A percentile compares a stretch with the other conserved stretches of the same genome.
Conservation (phyloP, 176 grass and related monocot genomes). For the Oryza nivara region DNA sequence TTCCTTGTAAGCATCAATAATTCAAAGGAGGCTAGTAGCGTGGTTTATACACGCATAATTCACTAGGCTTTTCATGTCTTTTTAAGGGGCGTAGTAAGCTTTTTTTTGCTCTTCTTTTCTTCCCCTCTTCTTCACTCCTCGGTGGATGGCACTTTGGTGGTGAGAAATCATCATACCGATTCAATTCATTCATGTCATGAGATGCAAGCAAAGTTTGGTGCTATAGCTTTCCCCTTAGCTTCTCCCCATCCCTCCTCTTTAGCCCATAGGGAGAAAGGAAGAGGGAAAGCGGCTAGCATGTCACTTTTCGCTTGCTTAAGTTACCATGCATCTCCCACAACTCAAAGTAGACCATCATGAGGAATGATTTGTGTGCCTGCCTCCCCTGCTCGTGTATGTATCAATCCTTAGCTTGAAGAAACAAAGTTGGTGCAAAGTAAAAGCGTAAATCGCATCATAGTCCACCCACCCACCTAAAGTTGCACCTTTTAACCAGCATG, state of each 20-base stretch:
- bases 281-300: slow-evolving; percentile 5
- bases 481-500: slow-evolving; percentile 57
- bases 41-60: slow-evolving; percentile 73
- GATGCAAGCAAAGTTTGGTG: slow-evolving; percentile 50
- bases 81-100: slow-evolving; percentile 29
- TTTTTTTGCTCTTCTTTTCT: slow-evolving; percentile 4
- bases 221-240: background rate
- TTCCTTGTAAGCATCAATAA: slow-evolving; percentile 48
- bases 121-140: slow-evolving; percentile 23
- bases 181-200: slow-evolving; percentile 26
- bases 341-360: slow-evolving; percentile 55
- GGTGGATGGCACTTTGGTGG: slow-evolving; percentile 63
- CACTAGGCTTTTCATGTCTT: slow-evolving; percentile 44
- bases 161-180: slow-evolving; percentile 67
- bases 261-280: background rate
- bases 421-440: slow-evolving; percentile 71
- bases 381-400: slow-evolving; percentile 25
- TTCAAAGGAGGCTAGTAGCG: slow-evolving; percentile 49
- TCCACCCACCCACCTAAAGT: slow-evolving; percentile 49
- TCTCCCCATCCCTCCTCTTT: slow-evolving; percentile 2
- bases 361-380: slow-evolving; percentile 43
- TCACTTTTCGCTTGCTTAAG: slow-evolving; percentile 51
- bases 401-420: slow-evolving; percentile 67
- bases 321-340: slow-evolving; percentile 58
- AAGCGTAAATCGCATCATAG: slow-evolving; percentile 60